These are phyloP conservation scores for Prunus yedoensis DNA, from an alignment of 331 rosid genomes.

Conservation along the genomic window DNA sequence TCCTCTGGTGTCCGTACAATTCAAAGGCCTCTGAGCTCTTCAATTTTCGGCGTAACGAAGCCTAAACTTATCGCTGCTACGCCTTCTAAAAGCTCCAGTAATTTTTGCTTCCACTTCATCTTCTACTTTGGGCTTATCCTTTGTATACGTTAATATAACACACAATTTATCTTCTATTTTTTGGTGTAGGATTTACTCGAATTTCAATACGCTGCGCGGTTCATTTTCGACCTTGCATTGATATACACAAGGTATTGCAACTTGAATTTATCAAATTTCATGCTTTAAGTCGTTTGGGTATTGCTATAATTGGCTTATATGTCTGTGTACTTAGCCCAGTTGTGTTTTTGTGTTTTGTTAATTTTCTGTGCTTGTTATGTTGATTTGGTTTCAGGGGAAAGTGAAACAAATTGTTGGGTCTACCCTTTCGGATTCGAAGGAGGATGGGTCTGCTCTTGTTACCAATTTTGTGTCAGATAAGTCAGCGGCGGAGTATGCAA, in stretches of 20 bases:
- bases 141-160: neutral
- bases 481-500: conserved; percentile 76
- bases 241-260: conserved; percentile 70
- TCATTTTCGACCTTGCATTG: conserved; percentile 90
- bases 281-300: neutral
- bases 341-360: neutral
- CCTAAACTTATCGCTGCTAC: conserved; percentile 9
- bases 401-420: conserved; percentile 97
- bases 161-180: neutral
- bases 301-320: neutral
- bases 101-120: conserved; percentile 2
- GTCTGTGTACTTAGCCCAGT: neutral
- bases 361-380: conserved; percentile 5
- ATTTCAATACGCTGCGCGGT: conserved; percentile 53
- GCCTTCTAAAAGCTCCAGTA: conserved; percentile 30
- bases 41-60: conserved; percentile 10
- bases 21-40: conserved; percentile 6
- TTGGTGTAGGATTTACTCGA: conserved; percentile 30
- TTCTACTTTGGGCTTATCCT: neutral
- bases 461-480: conserved; percentile 89
- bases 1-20: conserved; percentile 14
- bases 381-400: conserved; percentile 59
- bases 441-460: conserved; percentile 59
- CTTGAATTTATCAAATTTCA: neutral
- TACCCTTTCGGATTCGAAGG: conserved; percentile 72